Evolutionary conservation across 2,329 filamentous ascomycete species (phyloP).

Genomic region (Xylaria sp.): DNA sequence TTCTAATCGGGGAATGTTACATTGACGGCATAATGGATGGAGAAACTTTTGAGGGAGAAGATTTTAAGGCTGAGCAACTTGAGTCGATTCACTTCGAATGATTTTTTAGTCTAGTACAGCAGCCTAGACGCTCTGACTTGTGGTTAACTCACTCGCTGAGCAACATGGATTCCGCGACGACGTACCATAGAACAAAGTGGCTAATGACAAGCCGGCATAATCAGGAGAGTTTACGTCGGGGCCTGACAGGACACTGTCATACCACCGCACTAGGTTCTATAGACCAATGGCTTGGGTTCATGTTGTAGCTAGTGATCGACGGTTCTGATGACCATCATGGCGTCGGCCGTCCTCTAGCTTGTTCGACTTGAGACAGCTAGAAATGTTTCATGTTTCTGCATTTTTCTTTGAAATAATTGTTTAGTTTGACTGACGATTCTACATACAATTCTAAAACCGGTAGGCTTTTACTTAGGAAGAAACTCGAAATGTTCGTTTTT

Average conservation of each 20-base stretch:
- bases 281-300: neutral
- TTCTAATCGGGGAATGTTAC: conserved; percentile 26
- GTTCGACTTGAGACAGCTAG: neutral
- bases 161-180: neutral
- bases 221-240: neutral
- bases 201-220: neutral
- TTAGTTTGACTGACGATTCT: neutral
- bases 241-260: neutral
- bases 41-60: neutral
- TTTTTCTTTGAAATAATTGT: neutral
- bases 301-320: neutral
- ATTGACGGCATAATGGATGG: conserved; percentile 30
- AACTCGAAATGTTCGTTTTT: neutral
- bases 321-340: neutral
- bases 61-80: neutral
- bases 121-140: neutral
- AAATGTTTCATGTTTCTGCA: neutral
- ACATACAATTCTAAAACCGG: neutral
- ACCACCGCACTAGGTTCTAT: neutral
- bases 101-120: neutral
- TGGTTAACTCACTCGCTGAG: neutral
- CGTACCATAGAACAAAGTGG: no score
- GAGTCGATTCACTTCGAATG: conserved; percentile 18
- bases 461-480: neutral
- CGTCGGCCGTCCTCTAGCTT: neutral